Base-by-base conservation (phyloP, 805 yeast genomes). In the Isabelozyma rhagii region DNA sequence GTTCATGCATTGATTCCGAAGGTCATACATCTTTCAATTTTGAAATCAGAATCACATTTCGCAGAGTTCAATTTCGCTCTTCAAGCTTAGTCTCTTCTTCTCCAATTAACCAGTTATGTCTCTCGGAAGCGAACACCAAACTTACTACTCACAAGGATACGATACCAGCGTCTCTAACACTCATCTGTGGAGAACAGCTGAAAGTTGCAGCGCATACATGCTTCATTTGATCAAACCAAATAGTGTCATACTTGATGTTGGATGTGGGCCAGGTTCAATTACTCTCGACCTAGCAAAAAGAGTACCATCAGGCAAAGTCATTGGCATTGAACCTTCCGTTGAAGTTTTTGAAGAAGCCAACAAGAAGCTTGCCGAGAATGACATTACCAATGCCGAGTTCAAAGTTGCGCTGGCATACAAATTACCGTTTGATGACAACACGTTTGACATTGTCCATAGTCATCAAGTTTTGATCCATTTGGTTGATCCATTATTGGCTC, bases 251-350 rank as follows among this genome's bases (percentile, higher is more conserved):
- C 62, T 74, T 11, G 79, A 74, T 51, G 74, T 72, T 17, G 78
- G 78, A 8, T 66, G 72, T 54, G 79, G 79, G 0, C 77, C 77
- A 3, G 78, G 77, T 0, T 59, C 75, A 5, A 72, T 74, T 36
- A 68, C 74, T 4, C 41, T 53, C 5, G 75, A 66, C 47, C 51
- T 73, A 18, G 69, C 69, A 14, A 55, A 58, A 36, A 66, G 67
- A 45, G 64, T 66, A 3, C 52, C 56, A 5, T 44, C 51, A 29
- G 72, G 68, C 17, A 52, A 48, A 28, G 61, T 68, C 6, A 55
- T 64, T 46, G 77, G 74, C 1, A 50, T 67, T 4, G 75, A 69
- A 39, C 65, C 68, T 21, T 58, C 66, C 2, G 53, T 51, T 27
- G 71, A 60, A 41, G 55, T 69, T 10, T 44, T 72, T 13, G 65